Percentiles rank a stretch among this genome's conserved stretches.
phyloP scores from a whole-genome alignment of 306 rosid genomes.

The Vachellia collinsii region DNA sequence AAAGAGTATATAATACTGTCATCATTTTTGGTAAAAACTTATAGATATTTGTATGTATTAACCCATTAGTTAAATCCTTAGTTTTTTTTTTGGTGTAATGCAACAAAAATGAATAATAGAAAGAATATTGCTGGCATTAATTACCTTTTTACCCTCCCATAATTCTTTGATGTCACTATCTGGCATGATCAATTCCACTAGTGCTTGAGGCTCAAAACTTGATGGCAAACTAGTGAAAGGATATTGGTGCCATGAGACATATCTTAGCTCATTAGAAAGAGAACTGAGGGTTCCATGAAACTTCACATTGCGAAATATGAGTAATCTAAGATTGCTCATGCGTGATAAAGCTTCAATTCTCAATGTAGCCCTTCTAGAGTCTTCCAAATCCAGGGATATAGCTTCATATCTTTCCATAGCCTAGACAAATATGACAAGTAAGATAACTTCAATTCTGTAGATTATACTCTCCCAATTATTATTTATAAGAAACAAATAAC shows the following conservation, averaged over 20 bases:
- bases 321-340: conserved; percentile 21
- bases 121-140: not conserved
- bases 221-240: not conserved
- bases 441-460: not conserved
- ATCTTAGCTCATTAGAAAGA: not conserved
- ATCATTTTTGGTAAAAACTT: too few species aligned
- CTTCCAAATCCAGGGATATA: not conserved
- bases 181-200: not conserved
- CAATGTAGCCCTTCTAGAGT: not conserved
- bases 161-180: not conserved
- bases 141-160: not conserved
- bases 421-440: not conserved
- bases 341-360: conserved; percentile 27
- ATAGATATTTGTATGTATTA: too few species aligned
- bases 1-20: too few species aligned
- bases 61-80: too few species aligned
- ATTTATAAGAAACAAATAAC: too few species aligned
- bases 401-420: not conserved
- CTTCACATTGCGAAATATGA: not conserved
- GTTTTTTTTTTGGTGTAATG: not conserved
- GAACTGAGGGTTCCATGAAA: conserved; percentile 9
- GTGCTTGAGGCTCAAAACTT: not conserved
- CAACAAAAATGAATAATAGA: not conserved
- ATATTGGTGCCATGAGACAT: not conserved
- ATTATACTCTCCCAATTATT: too few species aligned